Base-by-base conservation (phyloP, 2,329 filamentous ascomycete species). In the Coniochaeta hoffmannii region DNA sequence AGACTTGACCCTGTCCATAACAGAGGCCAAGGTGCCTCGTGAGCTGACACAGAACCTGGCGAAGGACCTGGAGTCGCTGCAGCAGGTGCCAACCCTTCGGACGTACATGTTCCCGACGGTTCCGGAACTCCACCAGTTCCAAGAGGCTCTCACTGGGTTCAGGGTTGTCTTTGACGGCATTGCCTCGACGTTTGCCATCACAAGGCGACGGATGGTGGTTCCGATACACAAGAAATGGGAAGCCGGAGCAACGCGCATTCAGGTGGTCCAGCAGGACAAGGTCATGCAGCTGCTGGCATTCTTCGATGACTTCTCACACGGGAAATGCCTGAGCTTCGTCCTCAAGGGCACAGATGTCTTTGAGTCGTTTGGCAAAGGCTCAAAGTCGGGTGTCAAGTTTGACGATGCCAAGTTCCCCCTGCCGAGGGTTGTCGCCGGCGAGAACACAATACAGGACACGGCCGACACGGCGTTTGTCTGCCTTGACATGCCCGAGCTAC, bases 191-290 rank as follows among this genome's bases (percentile, higher is more conserved):
- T 89, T 96, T 68, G 85, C 87, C 56, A 96, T 96, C 61, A 86
- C 91, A 1, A 85, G 91, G 30, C 84, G 89, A 51, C 83, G 89
- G 61, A 94, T 92, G 87, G 89, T 96, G 12, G 90, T 96, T 15
- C 90, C 90, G 0, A 93, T 96, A 61, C 89, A 95, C 74, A 96
- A 96, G 73, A 94, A 94, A 69, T 95, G 90, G 89, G 90, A 95
- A 66, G 89, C 91, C 2, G 83, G 79, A n/a, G 80, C 79, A 35
- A 89, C 89, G 9, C 84, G 92, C 34, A 76, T 96, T 8, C 91
- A 96, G 67, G 78, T 96, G 35, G 83, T 96, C 34, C 79, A 84
- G 61, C 86, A 87, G 60, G 88, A 91, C 59, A 88, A 85, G 64
- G 81, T 88, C 14, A 71, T 88, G 22, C 90, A 96, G 68, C 74